Percentiles rank a stretch among this genome's conserved stretches.
Evolutionary conservation across 148 eudicot genomes (phyloP).

Genomic region (Diospyros kaki): DNA sequence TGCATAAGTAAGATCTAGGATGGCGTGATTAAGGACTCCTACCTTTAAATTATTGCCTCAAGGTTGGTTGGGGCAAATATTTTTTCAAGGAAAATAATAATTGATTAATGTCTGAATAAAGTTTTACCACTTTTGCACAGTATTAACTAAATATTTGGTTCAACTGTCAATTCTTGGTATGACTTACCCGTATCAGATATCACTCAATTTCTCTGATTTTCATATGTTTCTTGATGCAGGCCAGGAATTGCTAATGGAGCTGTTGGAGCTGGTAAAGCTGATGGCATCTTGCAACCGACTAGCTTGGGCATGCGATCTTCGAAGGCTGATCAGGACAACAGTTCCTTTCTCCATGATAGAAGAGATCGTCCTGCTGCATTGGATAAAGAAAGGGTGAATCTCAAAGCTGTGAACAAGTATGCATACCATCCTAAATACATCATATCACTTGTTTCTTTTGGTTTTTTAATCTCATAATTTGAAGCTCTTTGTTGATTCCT

Average conservation of each 20-base stretch:
- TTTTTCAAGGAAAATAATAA: too few relatives aligned
- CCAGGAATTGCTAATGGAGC: conserved; percentile 48
- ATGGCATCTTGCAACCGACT: conserved; percentile 33
- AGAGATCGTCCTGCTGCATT: conserved; percentile 35
- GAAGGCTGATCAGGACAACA: conserved; percentile 52
- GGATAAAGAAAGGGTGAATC: conserved; percentile 55
- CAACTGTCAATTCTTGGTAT: neutral
- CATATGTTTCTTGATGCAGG: conserved; percentile 28
- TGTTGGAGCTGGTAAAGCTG: conserved; percentile 45
- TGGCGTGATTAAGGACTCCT: neutral
- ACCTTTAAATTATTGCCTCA: neutral
- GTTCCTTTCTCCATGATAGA: conserved; percentile 38
- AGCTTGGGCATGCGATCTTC: conserved; percentile 46
- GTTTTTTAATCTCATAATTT: neutral
- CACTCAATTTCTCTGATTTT: too few relatives aligned
- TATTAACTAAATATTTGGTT: neutral
- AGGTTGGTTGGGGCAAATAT: neutral
- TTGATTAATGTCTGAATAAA: neutral
- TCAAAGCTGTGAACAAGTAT: conserved; percentile 52
- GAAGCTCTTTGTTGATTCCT: neutral
- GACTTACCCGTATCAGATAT: neutral
- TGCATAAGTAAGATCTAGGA: neutral
- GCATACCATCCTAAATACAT: conserved; percentile 16
- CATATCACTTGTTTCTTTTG: neutral
- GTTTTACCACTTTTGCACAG: neutral